Percentiles rank a stretch among this genome's conserved stretches.
Evolutionary conservation across 164 flowering plant species (phyloP).

Genomic region (Litsea cubeba): DNA sequence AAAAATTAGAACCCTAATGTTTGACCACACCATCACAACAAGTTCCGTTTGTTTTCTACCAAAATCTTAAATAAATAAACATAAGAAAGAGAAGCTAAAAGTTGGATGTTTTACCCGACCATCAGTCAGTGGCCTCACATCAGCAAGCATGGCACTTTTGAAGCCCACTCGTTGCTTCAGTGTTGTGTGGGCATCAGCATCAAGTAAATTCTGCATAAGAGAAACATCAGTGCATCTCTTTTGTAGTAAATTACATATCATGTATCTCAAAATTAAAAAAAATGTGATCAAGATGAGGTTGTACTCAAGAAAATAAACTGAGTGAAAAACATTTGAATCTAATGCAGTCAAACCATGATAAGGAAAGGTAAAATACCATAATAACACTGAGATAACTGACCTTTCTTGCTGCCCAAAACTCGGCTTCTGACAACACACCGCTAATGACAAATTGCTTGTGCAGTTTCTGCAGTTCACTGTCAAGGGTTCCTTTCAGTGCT

Average conservation of each 20-base stretch:
- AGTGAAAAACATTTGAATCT: neutral
- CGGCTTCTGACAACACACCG: slow-evolving; percentile 77
- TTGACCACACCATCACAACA: no score
- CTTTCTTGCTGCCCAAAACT: slow-evolving; percentile 97
- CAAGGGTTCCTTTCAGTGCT: slow-evolving; percentile 14
- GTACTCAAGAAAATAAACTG: neutral
- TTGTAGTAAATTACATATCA: neutral
- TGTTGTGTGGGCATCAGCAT: slow-evolving; percentile 36
- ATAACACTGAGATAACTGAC: slow-evolving; percentile 24
- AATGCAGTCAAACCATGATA: neutral
- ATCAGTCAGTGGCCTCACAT: slow-evolving; percentile 70
- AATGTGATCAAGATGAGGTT: neutral
- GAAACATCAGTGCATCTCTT: neutral
- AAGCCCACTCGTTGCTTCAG: slow-evolving; percentile 71
- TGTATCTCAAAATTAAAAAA: neutral
- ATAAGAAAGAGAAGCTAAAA: slow-evolving; percentile 9
- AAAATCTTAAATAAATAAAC: neutral
- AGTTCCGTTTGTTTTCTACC: no score
- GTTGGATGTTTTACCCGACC: slow-evolving; percentile 60
- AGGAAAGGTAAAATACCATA: neutral
- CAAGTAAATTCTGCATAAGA: slow-evolving; percentile 65
- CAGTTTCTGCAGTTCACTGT: slow-evolving; percentile 90
- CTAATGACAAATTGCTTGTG: slow-evolving; percentile 78
- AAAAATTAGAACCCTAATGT: neutral
- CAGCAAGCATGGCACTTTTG: slow-evolving; percentile 83